A percentile compares a stretch with the other conserved stretches of the same genome.
Conservation (phyloP, 768 basidiomycete genomes). For the Hygrophorus pudorinus region DNA sequence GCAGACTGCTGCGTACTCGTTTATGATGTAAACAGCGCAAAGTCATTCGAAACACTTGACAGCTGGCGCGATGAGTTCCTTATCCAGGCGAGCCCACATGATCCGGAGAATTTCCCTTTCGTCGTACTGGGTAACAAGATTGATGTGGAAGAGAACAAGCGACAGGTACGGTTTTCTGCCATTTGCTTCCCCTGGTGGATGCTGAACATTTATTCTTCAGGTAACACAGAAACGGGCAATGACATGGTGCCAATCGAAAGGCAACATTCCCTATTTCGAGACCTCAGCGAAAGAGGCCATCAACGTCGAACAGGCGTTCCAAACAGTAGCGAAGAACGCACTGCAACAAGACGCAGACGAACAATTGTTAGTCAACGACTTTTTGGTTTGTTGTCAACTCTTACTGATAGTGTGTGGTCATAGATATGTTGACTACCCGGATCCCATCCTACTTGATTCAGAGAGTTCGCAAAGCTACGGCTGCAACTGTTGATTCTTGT, state of each 20-base stretch:
- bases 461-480: conserved; percentile 87
- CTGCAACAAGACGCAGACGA: conserved; percentile 95
- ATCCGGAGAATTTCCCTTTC: conserved; percentile 99
- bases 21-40: conserved; percentile 97
- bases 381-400: conserved; percentile 4
- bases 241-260: conserved; percentile 99
- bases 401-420: conserved; percentile 7
- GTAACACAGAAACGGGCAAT: conserved; percentile 99
- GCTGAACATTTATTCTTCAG: conserved; percentile 27
- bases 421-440: conserved; percentile 97
- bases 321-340: conserved; percentile 99
- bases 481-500: conserved; percentile 70
- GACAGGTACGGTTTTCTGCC: conserved; percentile 54
- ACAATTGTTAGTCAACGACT: conserved; percentile 57
- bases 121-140: conserved; percentile 99
- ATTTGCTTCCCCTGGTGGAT: neutral
- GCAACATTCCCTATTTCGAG: conserved; percentile 99
- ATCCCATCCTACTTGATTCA: conserved; percentile 94
- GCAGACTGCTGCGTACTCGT: conserved; percentile 99
- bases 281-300: conserved; percentile 99
- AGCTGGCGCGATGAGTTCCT: conserved; percentile 99
- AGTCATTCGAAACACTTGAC: conserved; percentile 97
- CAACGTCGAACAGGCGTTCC: conserved; percentile 99
- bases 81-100: conserved; percentile 96
- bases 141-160: conserved; percentile 97